Base-by-base conservation (phyloP, 2,329 filamentous ascomycete genomes). In the Fusarium proliferatum region DNA sequence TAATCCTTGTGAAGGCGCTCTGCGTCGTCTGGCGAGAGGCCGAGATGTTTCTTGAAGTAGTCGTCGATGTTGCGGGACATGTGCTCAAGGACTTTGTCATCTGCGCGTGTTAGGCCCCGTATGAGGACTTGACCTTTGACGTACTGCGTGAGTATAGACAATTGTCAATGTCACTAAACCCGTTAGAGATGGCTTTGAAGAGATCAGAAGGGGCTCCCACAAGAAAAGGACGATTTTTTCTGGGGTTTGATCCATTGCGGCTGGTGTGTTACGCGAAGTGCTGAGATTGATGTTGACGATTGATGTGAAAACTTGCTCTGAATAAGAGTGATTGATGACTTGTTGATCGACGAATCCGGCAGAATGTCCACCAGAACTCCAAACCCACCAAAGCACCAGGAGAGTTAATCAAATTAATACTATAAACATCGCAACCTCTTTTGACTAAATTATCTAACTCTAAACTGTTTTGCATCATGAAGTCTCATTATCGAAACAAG, bases 151-250 rank as follows among this genome's bases (percentile, higher is more conserved):
- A 91, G 80, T 98, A 98, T 57, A 98, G 89, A 83, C 96, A 99
- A 80, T 99, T 99, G 86, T 99, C 96, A 79, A 99, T 98, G 80
- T 99, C 96, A 80, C 98, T 98, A 81, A 89, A 15, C 3, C 3
- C 12, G 38, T 74, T 46, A 74, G 69, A 9, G 0, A 1, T 15
- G 9, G 1, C 17, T 1, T 15, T 1, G 2, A 2, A 10, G 0
- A 3, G 2, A 3, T 13, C 9, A 6, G 12, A 7, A 5, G 16
- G 11, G 1, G 1, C 9, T 63, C 79, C 30, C 71, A 85, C 84
- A 85, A 85, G 78, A 85, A 86, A 9, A 86, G 62, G 5, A 86
- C 83, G 8, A 81, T 81, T 64, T 82, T 84, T 11, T 72, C 43
- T 11, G n/a, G 9, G 1, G 17, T 1, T 3, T 4, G 21, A 4